Percentiles rank a stretch among this genome's conserved stretches.
Evolutionary conservation across 2,329 filamentous ascomycete species (phyloP).

Genomic region (Calonectria pseudoturangicola): DNA sequence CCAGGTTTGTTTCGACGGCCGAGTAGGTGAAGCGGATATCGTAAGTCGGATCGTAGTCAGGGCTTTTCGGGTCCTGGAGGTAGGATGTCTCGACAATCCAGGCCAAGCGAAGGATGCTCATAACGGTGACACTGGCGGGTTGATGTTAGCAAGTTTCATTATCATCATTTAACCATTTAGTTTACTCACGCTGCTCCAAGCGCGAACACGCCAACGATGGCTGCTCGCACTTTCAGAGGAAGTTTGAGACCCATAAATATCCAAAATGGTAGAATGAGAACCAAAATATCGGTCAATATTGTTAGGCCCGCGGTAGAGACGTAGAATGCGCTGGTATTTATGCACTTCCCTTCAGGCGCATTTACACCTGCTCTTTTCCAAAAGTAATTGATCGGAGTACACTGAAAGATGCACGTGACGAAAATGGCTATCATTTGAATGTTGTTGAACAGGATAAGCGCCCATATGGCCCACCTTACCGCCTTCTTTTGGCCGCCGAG

Average conservation of each 20-base stretch:
- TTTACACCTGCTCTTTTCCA: constrained; percentile 29
- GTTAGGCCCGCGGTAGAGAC: constrained; percentile 60
- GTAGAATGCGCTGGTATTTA: constrained; percentile 58
- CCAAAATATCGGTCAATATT: constrained; percentile 64
- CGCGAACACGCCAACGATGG: constrained; percentile 63
- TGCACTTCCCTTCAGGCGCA: constrained; percentile 52
- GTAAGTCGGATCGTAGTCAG: constrained; percentile 50
- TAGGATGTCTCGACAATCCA: constrained; percentile 51
- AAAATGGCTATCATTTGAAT: constrained; percentile 60
- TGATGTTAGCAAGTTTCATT: constrained; percentile 14
- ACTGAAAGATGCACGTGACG: constrained; percentile 63
- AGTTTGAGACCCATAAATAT: constrained; percentile 64
- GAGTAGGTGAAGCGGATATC: constrained; percentile 59
- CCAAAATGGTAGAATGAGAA: constrained; percentile 62
- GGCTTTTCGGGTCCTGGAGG: constrained; percentile 27
- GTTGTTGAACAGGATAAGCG: constrained; percentile 59
- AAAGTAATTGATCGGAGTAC: constrained; percentile 54
- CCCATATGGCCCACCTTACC: constrained; percentile 55
- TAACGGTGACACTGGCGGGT: constrained; percentile 56
- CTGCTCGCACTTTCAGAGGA: constrained; percentile 59
- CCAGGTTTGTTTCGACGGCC: constrained; percentile 61
- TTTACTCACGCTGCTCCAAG: constrained; percentile 61
- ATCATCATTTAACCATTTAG: not conserved
- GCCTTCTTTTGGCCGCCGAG: constrained; percentile 60
- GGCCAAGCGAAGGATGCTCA: constrained; percentile 59